Evolutionary conservation across 1,284 basidiomycete genomes (phyloP).

Genomic region (Ceratobasidium sp.): DNA sequence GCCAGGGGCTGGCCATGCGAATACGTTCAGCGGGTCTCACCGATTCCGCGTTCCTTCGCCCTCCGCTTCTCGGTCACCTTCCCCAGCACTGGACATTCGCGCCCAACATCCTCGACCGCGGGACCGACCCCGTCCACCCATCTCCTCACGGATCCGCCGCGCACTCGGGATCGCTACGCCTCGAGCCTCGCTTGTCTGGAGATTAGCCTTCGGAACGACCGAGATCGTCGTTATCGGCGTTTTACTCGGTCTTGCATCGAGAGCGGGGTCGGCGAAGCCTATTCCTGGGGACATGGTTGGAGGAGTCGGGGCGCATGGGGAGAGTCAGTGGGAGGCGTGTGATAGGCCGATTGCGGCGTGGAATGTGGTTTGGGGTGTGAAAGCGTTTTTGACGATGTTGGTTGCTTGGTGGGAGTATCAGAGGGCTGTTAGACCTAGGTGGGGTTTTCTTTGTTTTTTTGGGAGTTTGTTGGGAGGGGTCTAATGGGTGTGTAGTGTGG

Average conservation of each 20-base stretch:
- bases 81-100: not conserved
- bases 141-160: slow-evolving; percentile 22
- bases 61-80: not conserved
- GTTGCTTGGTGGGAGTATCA: slow-evolving; percentile 63
- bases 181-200: slow-evolving; percentile 25
- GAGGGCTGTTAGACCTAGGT: slow-evolving; percentile 39
- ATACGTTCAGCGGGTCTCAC: not conserved
- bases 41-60: not conserved
- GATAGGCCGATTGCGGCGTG: slow-evolving; percentile 69
- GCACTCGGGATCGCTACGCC: slow-evolving; percentile 27
- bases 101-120: not conserved
- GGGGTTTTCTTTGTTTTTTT: not conserved
- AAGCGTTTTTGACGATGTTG: slow-evolving; percentile 66
- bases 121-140: slow-evolving; percentile 26
- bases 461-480: not conserved
- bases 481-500: slow-evolving; percentile 15
- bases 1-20: not conserved
- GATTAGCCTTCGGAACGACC: slow-evolving; percentile 8
- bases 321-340: slow-evolving; percentile 49
- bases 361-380: slow-evolving; percentile 76
- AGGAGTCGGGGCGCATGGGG: not conserved
- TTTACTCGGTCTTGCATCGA: slow-evolving; percentile 23
- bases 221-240: slow-evolving; percentile 17
- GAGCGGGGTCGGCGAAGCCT: slow-evolving; percentile 6
- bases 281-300: slow-evolving; percentile 26